Evolutionary conservation across 2,329 filamentous ascomycete genomes (phyloP).

Genomic region (Claviceps cyperi): DNA sequence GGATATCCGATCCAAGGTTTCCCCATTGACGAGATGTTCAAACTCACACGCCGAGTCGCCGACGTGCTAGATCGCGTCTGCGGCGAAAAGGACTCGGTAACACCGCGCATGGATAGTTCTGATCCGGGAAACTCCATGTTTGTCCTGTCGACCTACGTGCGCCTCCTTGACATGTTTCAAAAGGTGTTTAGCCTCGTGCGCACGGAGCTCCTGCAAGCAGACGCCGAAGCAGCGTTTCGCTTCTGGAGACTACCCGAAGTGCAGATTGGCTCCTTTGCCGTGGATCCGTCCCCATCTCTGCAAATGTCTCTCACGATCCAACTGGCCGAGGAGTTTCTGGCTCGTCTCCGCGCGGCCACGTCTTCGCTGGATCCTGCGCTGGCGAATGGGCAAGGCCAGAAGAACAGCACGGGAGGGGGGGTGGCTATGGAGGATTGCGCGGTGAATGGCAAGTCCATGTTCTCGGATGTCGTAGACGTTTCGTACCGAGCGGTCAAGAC

Average conservation of each 20-base stretch:
- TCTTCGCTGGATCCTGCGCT: conserved; percentile 13
- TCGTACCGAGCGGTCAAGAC: conserved; percentile 18
- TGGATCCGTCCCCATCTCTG: conserved; percentile 24
- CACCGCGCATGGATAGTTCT: conserved; percentile 12
- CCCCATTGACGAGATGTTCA: conserved; percentile 27
- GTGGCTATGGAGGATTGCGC: conserved; percentile 4
- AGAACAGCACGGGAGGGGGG: not conserved
- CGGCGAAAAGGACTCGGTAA: conserved; percentile 2
- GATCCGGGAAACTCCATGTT: conserved; percentile 25
- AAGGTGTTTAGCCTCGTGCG: conserved; percentile 23
- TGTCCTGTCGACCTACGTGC: conserved; percentile 23
- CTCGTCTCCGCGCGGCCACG: conserved; percentile 20
- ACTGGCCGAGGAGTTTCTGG: conserved; percentile 26
- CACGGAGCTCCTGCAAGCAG: conserved; percentile 16
- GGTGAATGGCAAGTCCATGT: conserved; percentile 14
- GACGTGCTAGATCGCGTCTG: conserved; percentile 19
- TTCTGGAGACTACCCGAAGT: conserved; percentile 27
- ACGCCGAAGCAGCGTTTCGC: conserved; percentile 15
- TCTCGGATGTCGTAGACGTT: conserved; percentile 18
- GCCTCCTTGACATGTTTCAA: conserved; percentile 27
- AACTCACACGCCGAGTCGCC: conserved; percentile 23
- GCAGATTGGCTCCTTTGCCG: conserved; percentile 24
- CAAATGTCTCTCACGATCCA: conserved; percentile 29
- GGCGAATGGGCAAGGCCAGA: conserved; percentile 6
- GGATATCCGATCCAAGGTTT: conserved; percentile 15